A percentile compares a stretch with the other conserved stretches of the same genome.
These are phyloP conservation scores for Boechera stricta DNA, from an alignment of 345 rosid species.

Conservation along the genomic window DNA sequence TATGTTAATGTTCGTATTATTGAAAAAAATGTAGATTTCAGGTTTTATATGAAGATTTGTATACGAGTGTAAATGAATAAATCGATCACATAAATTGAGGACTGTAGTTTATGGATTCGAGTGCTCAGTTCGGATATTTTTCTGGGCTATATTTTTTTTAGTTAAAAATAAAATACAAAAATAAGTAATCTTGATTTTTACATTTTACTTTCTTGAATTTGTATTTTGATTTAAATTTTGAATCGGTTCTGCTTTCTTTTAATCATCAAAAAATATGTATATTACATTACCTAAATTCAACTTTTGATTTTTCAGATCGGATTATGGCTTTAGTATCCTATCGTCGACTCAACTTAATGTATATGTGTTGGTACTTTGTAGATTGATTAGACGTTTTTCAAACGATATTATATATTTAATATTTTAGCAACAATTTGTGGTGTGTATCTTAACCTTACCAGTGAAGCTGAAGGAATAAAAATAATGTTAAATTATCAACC, in stretches of 20 bases:
- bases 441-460: constrained; percentile 17
- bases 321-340: no score
- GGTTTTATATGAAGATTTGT: background rate
- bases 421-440: constrained; percentile 14
- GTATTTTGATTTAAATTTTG: no score
- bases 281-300: no score
- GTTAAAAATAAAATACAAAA: no score
- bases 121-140: no score
- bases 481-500: constrained; percentile 17
- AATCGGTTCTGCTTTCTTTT: no score
- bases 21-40: background rate
- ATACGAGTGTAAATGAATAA: background rate
- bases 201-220: no score
- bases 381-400: background rate
- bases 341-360: no score
- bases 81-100: background rate
- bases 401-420: background rate
- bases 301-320: background rate
- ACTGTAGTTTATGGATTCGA: background rate
- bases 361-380: background rate
- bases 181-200: no score
- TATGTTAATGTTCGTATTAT: constrained; percentile 6
- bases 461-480: constrained; percentile 22
- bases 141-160: no score
- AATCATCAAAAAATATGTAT: no score